Conservation (phyloP, 805 yeast genomes). For the Nakazawaea laoshanensis region DNA sequence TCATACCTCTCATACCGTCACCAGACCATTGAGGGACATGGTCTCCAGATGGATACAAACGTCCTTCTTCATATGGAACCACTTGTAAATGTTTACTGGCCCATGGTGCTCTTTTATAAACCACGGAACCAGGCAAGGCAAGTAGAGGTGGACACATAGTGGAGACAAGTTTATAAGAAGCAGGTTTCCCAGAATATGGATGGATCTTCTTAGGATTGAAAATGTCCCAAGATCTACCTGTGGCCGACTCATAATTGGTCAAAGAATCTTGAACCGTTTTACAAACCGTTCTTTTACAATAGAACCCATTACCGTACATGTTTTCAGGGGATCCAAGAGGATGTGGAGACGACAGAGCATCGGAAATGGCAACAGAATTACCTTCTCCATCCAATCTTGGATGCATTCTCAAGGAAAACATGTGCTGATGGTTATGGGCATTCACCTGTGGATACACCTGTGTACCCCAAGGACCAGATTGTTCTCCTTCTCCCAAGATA, state of each 20-base stretch:
- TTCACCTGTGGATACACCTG: slow-evolving; percentile 71
- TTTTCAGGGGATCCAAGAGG: slow-evolving; percentile 63
- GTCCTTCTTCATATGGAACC: slow-evolving; percentile 63
- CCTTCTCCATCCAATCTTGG: slow-evolving; percentile 78
- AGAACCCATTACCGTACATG: slow-evolving; percentile 73
- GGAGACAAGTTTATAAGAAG: slow-evolving; percentile 70
- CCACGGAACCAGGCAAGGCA: slow-evolving; percentile 68
- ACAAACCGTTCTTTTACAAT: slow-evolving; percentile 54
- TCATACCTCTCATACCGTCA: slow-evolving; percentile 58
- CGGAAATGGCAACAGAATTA: slow-evolving; percentile 63
- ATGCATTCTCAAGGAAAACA: slow-evolving; percentile 69
- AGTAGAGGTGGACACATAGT: slow-evolving; percentile 65
- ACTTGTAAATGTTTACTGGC: slow-evolving; percentile 60
- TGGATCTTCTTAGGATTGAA: slow-evolving; percentile 64
- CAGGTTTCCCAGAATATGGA: slow-evolving; percentile 66
- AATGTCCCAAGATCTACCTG: slow-evolving; percentile 71
- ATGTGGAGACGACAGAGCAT: slow-evolving; percentile 50
- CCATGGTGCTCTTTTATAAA: slow-evolving; percentile 79
- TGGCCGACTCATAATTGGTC: slow-evolving; percentile 50
- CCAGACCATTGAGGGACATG: slow-evolving; percentile 71
- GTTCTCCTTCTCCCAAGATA: slow-evolving; percentile 55
- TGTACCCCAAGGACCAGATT: slow-evolving; percentile 71
- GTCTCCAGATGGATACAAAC: slow-evolving; percentile 75
- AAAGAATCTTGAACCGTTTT: slow-evolving; percentile 61
- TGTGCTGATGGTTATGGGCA: slow-evolving; percentile 84